Base-by-base conservation (phyloP, 306 rosid species). In the Sindora glabra region DNA sequence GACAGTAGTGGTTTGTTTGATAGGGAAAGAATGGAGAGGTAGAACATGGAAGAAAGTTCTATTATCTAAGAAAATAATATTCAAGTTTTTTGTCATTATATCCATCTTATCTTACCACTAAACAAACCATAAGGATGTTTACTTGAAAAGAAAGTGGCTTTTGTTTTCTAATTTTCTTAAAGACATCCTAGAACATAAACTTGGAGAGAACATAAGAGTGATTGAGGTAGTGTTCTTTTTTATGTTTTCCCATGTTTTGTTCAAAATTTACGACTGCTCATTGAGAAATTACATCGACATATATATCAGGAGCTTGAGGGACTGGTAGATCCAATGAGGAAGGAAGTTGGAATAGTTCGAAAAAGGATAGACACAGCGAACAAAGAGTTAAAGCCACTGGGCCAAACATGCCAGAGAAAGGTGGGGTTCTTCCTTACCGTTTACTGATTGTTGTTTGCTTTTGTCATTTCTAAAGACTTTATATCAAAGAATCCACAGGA, bases 341-440 rank as follows among this genome's bases (percentile, higher is more conserved):
- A 92, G 77, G 99, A 92, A 19, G 96, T 92, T 59, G 71, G 79
- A 16, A 8, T 46, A n/a, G 89, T 92, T 68, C 65, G 99, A 25
- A 92, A 92, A 82, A 92, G 68, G 89, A 89, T 92, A 36, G 99
- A 92, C 71, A 27, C 74, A 7, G 86, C 84, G n/a, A 89, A 86
- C 95, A 92, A 89, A 79, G 99, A 92, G 79, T 82, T 92, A 74
- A 92, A 89, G 82, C 99, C 99, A 53, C 79, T 89, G 51, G 99
- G 99, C 54, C 94, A 86, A 52, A 83, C 89, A 39, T 89, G 96
- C 81, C 99, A 86, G 52, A 92, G 76, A 83, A 92, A 89, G 96
- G 99, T 92, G 58, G 47, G 27, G 12, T 6, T 48, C 70, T 36
- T 62, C n/a, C 45, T 25, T 42, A 24, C 57, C 62, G 22, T 72